phyloP scores from a whole-genome alignment of 176 grass and related monocot species.

The Dendrocalamus sinicus region DNA sequence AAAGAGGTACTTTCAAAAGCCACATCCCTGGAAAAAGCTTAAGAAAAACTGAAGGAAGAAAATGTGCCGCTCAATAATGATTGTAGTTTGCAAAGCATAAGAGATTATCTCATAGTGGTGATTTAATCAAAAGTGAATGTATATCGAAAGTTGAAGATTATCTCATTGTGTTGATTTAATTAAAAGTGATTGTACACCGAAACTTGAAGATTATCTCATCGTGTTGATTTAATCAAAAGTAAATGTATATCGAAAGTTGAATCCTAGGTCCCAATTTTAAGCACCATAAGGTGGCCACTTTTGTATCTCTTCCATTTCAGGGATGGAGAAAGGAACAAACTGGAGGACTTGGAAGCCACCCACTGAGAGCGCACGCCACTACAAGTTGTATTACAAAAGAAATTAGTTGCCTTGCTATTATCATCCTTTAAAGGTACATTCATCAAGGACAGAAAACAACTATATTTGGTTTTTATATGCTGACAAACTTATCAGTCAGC shows the following conservation, averaged over 20 bases:
- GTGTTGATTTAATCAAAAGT: not conserved
- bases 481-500: not conserved
- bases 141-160: not conserved
- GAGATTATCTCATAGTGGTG: not conserved
- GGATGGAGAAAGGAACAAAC: not conserved
- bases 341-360: not conserved
- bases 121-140: not conserved
- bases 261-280: not conserved
- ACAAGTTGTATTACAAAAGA: not conserved
- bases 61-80: not conserved
- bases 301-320: conserved; percentile 19
- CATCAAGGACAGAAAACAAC: not conserved
- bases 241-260: not conserved
- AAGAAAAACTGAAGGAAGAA: not conserved
- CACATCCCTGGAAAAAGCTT: not conserved
- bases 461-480: conserved; percentile 7
- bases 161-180: not conserved
- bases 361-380: not conserved
- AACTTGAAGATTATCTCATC: not conserved
- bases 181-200: not conserved
- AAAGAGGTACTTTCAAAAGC: not conserved
- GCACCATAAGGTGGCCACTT: not conserved
- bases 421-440: not conserved
- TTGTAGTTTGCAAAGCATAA: not conserved
- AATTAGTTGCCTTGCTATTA: not conserved